These are phyloP conservation scores for Phaeoacremonium minimum DNA, from an alignment of 2,329 filamentous ascomycete species.

Conservation along the genomic window DNA sequence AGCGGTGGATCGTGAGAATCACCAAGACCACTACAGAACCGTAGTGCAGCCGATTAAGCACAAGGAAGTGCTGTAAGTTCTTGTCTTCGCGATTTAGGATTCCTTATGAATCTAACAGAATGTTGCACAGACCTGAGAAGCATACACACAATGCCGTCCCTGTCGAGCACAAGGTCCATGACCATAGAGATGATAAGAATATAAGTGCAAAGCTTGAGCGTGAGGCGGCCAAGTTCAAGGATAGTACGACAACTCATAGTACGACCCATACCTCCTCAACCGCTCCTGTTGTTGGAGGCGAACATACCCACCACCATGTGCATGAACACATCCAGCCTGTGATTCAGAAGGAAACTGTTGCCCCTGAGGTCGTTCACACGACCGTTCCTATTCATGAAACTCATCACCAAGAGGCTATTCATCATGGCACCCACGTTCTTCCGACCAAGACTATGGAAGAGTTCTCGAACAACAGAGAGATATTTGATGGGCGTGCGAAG, in stretches of 20 bases:
- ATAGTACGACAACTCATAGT: constrained; percentile 19
- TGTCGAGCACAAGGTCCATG: not conserved
- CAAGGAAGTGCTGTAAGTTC: constrained; percentile 5
- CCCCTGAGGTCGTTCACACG: constrained; percentile 66
- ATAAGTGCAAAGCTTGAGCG: not conserved
- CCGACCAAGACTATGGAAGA: constrained; percentile 62
- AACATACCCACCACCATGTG: constrained; percentile 39
- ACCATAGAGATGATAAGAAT: not conserved
- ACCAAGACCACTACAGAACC: constrained; percentile 70
- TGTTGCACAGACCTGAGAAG: not conserved
- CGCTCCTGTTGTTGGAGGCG: constrained; percentile 19
- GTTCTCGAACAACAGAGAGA: constrained; percentile 51
- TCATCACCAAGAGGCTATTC: constrained; percentile 62
- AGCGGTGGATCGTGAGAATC: constrained; percentile 63
- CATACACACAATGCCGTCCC: not conserved
- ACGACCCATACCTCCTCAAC: constrained; percentile 19
- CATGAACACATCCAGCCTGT: constrained; percentile 69
- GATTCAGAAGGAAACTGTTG: constrained; percentile 64
- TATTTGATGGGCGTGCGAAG: constrained; percentile 48
- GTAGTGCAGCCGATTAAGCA: constrained; percentile 57
- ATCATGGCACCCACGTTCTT: constrained; percentile 61
- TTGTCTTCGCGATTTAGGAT: not conserved
- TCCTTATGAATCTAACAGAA: not conserved
- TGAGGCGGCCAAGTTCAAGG: constrained; percentile 17
- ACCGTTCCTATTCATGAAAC: constrained; percentile 69